phyloP scores from a whole-genome alignment of 805 yeast species.

The Clavispora fructus region DNA sequence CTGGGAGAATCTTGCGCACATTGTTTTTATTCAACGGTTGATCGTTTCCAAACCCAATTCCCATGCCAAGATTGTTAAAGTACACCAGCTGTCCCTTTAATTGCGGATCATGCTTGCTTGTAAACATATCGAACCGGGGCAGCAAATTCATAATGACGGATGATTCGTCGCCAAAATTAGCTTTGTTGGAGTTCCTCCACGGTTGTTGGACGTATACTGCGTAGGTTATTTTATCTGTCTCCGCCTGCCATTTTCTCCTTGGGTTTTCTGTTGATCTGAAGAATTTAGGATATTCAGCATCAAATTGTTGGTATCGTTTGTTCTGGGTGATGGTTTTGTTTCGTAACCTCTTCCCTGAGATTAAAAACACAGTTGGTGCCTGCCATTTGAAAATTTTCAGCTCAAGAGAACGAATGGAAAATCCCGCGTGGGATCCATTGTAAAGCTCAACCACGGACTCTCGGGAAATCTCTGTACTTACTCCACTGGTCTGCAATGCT shows the following conservation, averaged over 20 bases:
- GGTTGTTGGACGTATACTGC: slow-evolving; percentile 66
- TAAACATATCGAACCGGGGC: slow-evolving; percentile 58
- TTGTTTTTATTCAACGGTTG: slow-evolving; percentile 56
- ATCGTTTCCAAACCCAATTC: slow-evolving; percentile 72
- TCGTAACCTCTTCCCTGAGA: slow-evolving; percentile 57
- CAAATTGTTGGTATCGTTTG: slow-evolving; percentile 48
- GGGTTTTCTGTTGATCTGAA: slow-evolving; percentile 24
- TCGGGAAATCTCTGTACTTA: slow-evolving; percentile 35
- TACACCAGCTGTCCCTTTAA: slow-evolving; percentile 42
- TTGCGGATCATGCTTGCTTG: slow-evolving; percentile 26
- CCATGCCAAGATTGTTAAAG: slow-evolving; percentile 71
- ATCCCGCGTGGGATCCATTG: slow-evolving; percentile 73
- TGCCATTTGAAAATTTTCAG: slow-evolving; percentile 83
- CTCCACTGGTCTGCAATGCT: slow-evolving; percentile 17
- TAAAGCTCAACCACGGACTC: slow-evolving; percentile 57
- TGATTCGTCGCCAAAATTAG: slow-evolving; percentile 59
- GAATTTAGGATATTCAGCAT: slow-evolving; percentile 39
- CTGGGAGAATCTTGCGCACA: slow-evolving; percentile 50
- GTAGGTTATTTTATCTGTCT: slow-evolving; percentile 45
- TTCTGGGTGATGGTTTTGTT: slow-evolving; percentile 29
- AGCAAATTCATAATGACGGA: slow-evolving; percentile 60
- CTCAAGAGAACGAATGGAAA: slow-evolving; percentile 83
- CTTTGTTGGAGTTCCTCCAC: slow-evolving; percentile 72
- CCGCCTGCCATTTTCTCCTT: slow-evolving; percentile 29
- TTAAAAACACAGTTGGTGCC: slow-evolving; percentile 71